Percentiles rank a stretch among this genome's conserved stretches.
These are phyloP conservation scores for Stephanodiscus minutulus DNA, from an alignment of 108 stramenopile species.

Conservation along the genomic window DNA sequence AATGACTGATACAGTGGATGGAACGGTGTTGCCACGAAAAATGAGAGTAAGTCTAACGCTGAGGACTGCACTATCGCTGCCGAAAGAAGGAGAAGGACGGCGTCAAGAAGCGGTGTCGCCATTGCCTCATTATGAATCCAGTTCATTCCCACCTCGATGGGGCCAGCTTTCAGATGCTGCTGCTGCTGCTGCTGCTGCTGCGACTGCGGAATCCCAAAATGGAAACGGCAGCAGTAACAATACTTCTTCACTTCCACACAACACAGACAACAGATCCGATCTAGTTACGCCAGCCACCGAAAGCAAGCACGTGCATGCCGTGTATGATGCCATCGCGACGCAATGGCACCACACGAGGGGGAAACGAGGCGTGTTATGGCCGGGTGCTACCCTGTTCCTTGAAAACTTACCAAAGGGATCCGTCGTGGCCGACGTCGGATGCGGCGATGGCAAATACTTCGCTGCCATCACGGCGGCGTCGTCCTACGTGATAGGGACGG, in stretches of 20 bases:
- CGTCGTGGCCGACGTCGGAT: slow-evolving; percentile 95
- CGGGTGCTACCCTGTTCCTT: slow-evolving; percentile 90
- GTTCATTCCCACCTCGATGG: slow-evolving; percentile 71
- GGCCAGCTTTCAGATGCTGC: slow-evolving; percentile 31
- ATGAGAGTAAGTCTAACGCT: slow-evolving; percentile 83
- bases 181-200: background rate
- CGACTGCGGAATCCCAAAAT: background rate
- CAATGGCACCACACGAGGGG: slow-evolving; percentile 98
- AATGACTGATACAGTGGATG: slow-evolving; percentile 79
- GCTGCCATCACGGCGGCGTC: slow-evolving; percentile 72
- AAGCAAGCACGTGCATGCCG: slow-evolving; percentile 91
- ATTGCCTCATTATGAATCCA: slow-evolving; percentile 57
- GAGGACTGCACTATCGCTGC: slow-evolving; percentile 67
- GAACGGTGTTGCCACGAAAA: slow-evolving; percentile 62
- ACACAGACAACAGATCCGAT: slow-evolving; percentile 26
- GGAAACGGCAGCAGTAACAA: background rate
- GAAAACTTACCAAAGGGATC: slow-evolving; percentile 70
- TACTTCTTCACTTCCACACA: background rate
- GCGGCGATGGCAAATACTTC: slow-evolving; percentile 97
- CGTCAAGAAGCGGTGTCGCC: slow-evolving; percentile 25
- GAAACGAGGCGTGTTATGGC: slow-evolving; percentile 94
- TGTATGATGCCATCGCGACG: slow-evolving; percentile 96
- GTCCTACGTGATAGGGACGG: slow-evolving; percentile 93
- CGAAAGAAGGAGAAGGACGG: slow-evolving; percentile 11
- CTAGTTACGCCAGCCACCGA: slow-evolving; percentile 85